Evolutionary conservation across 2,329 filamentous ascomycete genomes (phyloP), one percentile per base, ranked within the genome.

Genomic region (Venturia pyrina): DNA sequence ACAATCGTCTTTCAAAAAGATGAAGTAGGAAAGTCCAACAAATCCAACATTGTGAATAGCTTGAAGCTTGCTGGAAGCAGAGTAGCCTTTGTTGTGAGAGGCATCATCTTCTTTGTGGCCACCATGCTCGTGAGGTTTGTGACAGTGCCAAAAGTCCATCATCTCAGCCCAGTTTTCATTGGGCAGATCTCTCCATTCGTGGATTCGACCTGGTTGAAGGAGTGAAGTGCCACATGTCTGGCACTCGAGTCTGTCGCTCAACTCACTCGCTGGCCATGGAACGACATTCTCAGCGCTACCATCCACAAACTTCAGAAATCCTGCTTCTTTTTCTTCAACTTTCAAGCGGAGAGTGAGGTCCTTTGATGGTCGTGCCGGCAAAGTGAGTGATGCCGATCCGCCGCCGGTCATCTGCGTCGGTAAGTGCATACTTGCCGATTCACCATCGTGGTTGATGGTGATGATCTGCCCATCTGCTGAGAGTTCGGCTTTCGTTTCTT

Each of bases 101-200:
- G 91, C 89, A 3, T 71, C 69, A 13, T 72, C 70, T 41, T 79
- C 74, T n/a, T 73, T 71, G 13, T 81, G 77, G 34, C 81, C 75
- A 68, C 86, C 80, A 65, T 86, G 80, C 68, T 87, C 82, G 48
- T 81, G 76, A 1, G 96, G 95, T 76, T 98, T 98, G 76, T 99
- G 95, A 73, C 95, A 99, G 76, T 99, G 96, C 95, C 95, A 99
- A 71, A 99, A 96, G 75, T 99, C 96, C 95, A 99, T 99, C 93
- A 99, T 96, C 78, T 99, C 95, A 0, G 95, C 96, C 95, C 95
- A 99, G 72, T 96, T 93, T 71, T 96, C 92, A 73, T 92, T 96
- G 0, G 95, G 95, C 21, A 99, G 79, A 73, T 99, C 92, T 77
- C 93, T 96, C 93, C 95, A 99, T 46, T 78, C 75, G 48, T 75